Percentiles rank a stretch among this genome's conserved stretches.
phyloP scores from a whole-genome alignment of 805 yeast genomes.

The Blastobotrys robertii region DNA sequence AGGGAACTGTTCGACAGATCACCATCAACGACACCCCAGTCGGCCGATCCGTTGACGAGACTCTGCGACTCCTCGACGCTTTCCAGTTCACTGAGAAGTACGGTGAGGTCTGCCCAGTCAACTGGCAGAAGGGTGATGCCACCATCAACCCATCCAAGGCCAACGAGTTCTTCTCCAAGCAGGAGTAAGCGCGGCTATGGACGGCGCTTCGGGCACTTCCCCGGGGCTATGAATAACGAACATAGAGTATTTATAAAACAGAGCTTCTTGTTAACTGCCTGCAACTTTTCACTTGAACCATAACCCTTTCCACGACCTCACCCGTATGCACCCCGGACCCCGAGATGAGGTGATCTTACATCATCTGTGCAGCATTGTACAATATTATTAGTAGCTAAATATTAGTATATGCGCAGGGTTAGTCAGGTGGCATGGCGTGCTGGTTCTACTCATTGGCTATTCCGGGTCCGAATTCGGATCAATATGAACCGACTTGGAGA shows the following conservation, averaged over 20 bases:
- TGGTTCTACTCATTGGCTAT: no score
- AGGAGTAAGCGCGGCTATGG: conserved; percentile 1
- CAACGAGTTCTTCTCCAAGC: conserved; percentile 56
- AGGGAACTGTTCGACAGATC: conserved; percentile 88
- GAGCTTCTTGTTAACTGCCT: neutral
- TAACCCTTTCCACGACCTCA: no score
- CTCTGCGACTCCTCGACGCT: conserved; percentile 94
- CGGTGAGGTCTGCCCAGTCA: conserved; percentile 99
- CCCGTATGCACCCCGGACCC: no score
- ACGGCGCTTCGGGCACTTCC: no score
- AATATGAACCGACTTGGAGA: conserved; percentile 17
- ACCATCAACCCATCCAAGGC: conserved; percentile 75
- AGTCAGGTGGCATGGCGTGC: neutral
- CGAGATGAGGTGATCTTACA: no score
- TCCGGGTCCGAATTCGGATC: conserved; percentile 11
- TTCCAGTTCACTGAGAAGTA: conserved; percentile 99
- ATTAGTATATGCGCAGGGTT: neutral
- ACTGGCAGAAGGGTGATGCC: conserved; percentile 95
- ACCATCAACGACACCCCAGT: conserved; percentile 99
- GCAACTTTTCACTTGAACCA: neutral
- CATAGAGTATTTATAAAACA: no score
- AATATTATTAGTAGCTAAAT: no score
- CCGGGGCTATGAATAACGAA: no score
- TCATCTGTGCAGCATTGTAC: no score
- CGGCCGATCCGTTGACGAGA: conserved; percentile 98